Conservation (phyloP, 805 yeast species). For the Teunomyces barrocoloradensis region DNA sequence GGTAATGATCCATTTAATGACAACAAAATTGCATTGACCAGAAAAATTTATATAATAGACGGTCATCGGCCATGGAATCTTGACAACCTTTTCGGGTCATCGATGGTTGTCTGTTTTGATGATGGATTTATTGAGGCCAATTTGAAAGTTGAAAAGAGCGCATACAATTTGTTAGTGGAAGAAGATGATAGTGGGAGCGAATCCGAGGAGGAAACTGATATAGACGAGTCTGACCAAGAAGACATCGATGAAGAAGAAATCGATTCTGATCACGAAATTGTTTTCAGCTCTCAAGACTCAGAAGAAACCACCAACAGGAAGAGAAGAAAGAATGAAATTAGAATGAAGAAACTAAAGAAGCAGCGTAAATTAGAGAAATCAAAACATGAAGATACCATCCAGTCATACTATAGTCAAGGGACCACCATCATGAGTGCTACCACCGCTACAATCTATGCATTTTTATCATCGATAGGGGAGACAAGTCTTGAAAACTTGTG, state of each 20-base stretch:
- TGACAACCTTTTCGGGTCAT: conserved; percentile 85
- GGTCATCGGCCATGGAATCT: conserved; percentile 96
- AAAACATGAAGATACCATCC: conserved; percentile 55
- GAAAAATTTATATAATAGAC: conserved; percentile 80
- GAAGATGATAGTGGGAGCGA: conserved; percentile 35
- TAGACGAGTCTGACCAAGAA: conserved; percentile 30
- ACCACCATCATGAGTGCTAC: conserved; percentile 71
- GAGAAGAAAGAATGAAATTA: conserved; percentile 29
- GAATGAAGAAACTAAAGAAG: conserved; percentile 32
- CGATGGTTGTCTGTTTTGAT: conserved; percentile 75
- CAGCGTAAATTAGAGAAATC: conserved; percentile 38
- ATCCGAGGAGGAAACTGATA: conserved; percentile 34
- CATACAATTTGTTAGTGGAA: conserved; percentile 54
- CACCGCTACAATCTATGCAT: conserved; percentile 75
- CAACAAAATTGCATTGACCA: conserved; percentile 27
- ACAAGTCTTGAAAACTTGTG: conserved; percentile 69
- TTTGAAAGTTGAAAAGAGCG: conserved; percentile 53
- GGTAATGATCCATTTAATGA: conserved; percentile 12
- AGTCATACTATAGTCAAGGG: conserved; percentile 81
- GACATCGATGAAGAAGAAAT: conserved; percentile 26
- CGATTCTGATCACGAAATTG: conserved; percentile 17
- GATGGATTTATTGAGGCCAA: conserved; percentile 74
- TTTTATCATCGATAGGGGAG: conserved; percentile 80
- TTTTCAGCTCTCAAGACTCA: conserved; percentile 23
- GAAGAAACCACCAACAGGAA: conserved; percentile 23